Conservation (phyloP, 108 stramenopile genomes). For the Skeletonema marinoi region DNA sequence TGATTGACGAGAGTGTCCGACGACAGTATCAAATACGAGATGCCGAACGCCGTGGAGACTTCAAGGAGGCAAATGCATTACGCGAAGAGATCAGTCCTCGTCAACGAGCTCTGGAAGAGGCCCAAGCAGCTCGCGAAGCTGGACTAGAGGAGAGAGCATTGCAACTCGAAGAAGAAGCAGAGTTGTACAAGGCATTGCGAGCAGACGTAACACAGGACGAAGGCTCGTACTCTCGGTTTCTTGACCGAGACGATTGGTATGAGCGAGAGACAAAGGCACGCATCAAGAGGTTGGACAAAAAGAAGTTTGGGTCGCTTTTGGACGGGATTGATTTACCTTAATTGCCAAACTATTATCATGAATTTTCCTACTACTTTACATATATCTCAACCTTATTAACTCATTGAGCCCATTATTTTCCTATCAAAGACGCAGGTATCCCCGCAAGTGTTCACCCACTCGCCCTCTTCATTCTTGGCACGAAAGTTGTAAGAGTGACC, state of each 20-base stretch:
- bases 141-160: slow-evolving; percentile 63
- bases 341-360: background rate
- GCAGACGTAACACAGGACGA: slow-evolving; percentile 90
- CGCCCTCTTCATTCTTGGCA: slow-evolving; percentile 17
- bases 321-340: slow-evolving; percentile 65
- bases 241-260: slow-evolving; percentile 94
- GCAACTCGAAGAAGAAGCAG: slow-evolving; percentile 72
- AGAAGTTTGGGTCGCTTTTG: slow-evolving; percentile 64
- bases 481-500: slow-evolving; percentile 39
- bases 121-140: slow-evolving; percentile 49
- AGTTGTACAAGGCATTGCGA: slow-evolving; percentile 64
- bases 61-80: slow-evolving; percentile 55
- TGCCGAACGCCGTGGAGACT: slow-evolving; percentile 65
- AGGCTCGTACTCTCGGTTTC: slow-evolving; percentile 71
- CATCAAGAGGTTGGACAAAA: slow-evolving; percentile 58
- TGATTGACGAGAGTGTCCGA: slow-evolving; percentile 85
- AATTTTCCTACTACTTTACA: slow-evolving; percentile 1
- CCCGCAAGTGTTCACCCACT: slow-evolving; percentile 22
- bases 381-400: background rate
- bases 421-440: slow-evolving; percentile 7
- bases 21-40: slow-evolving; percentile 74
- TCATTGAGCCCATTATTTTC: background rate
- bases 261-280: slow-evolving; percentile 69
- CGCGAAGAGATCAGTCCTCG: slow-evolving; percentile 59
- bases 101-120: slow-evolving; percentile 70